A percentile compares a stretch with the other conserved stretches of the same genome.
Evolutionary conservation across 805 yeast genomes (phyloP).

Genomic region (Tetrapisispora nanseiensis): DNA sequence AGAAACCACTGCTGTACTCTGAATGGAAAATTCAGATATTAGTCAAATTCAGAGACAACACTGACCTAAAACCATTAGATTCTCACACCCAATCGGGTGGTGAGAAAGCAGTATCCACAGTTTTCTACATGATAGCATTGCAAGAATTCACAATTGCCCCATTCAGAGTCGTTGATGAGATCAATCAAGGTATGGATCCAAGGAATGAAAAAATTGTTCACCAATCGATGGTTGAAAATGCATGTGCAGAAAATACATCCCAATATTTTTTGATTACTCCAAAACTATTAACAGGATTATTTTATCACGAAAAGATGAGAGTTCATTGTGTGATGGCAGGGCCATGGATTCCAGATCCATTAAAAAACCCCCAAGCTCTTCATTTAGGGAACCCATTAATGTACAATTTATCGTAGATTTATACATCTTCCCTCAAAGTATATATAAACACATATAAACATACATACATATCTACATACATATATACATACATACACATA

Average conservation of each 20-base stretch:
- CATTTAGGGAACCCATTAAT: conserved; percentile 31
- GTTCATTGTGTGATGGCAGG: conserved; percentile 76
- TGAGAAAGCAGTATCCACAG: conserved; percentile 91
- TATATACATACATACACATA: too few relatives aligned
- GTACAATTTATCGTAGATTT: conserved; percentile 10
- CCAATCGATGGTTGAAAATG: conserved; percentile 71
- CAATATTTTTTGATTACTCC: conserved; percentile 94
- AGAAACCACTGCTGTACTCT: conserved; percentile 38
- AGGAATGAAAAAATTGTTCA: conserved; percentile 83
- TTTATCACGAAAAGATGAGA: conserved; percentile 70
- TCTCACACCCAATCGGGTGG: conserved; percentile 96
- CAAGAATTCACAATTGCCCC: conserved; percentile 87
- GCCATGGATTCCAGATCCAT: conserved; percentile 35
- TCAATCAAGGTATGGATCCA: conserved; percentile 98
- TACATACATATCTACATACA: too few relatives aligned
- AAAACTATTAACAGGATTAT: conserved; percentile 67
- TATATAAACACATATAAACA: neutral
- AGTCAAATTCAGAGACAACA: conserved; percentile 76
- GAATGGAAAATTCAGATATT: conserved; percentile 79
- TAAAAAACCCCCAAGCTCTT: conserved; percentile 22
- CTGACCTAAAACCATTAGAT: conserved; percentile 61
- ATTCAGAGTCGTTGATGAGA: conserved; percentile 92
- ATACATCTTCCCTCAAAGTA: neutral
- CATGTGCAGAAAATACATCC: conserved; percentile 53
- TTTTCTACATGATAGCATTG: conserved; percentile 77